Evolutionary conservation across 148 eudicot genomes (phyloP), one percentile per base, ranked within the genome.

Genomic region (Polygonum aviculare): DNA sequence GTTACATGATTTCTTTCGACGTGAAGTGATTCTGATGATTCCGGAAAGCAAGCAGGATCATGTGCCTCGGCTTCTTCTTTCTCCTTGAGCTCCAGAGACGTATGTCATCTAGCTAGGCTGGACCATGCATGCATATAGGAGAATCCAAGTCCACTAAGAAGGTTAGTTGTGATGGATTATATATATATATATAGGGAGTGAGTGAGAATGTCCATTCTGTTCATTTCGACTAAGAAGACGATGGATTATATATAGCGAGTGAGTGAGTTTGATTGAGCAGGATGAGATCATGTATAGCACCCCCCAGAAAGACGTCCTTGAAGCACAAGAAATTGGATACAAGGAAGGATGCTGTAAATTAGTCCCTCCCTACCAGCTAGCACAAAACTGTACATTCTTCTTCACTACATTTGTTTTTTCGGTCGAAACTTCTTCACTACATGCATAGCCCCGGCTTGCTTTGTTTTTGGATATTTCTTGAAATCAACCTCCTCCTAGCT

Each of bases 211-310:
- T 26, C 31, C 31, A 26, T 26, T 26, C 31, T 26, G 31, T 26
- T 26, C 31, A 26, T 1, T 26, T 0, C 1, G 31, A 26, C 31
- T 26, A 26, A 26, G 31, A 26, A 26, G 31, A 26, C 31, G 31
- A 26, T 26, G 31, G 31, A 26, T 0, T 26, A 26, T 26, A 26
- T 26, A 26, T 26, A 26, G 31, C 0, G 31, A 26, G 31, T 26
- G 31, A 78, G 87, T 85, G 78, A 95, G 90, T 10, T 82, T 85
- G 63, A 95, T 95, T 49, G 88, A 97, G 22, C 82, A 89, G 81
- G 97, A 95, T 73, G 79, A 86, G 79, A 92, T 95, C 73, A 88
- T 95, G 49, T 95, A 95, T 79, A 95, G 91, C 80, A 89, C 94
- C 26, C 96, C n/a, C n/a, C n/a, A 92, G 69, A 88, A 60, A 78